Conservation (phyloP, 169 alveolate species). For the Plasmodium vivax region DNA sequence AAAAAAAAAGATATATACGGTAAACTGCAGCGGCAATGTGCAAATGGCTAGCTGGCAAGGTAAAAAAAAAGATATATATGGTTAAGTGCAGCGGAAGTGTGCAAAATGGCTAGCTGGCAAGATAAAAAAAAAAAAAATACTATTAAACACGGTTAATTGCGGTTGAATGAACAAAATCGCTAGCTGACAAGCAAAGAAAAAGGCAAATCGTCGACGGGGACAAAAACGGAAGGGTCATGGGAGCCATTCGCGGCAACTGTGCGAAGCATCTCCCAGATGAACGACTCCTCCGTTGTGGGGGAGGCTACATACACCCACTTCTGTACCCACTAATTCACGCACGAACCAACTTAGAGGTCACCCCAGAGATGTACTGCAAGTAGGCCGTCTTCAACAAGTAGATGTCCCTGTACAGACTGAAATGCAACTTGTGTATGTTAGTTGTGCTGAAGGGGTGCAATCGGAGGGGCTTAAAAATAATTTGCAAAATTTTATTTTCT, state of each 20-base stretch:
- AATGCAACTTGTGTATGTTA: conserved; percentile 46
- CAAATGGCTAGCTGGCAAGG: background rate
- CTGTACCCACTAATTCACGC: background rate
- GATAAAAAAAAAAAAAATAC: background rate
- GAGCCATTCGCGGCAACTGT: background rate
- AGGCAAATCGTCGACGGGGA: background rate
- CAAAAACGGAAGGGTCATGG: background rate
- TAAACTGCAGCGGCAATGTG: background rate
- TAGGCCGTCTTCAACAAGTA: conserved; percentile 50
- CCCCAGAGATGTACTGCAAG: conserved; percentile 15
- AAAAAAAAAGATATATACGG: background rate
- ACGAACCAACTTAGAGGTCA: conserved; percentile 7
- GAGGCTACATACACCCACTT: background rate
- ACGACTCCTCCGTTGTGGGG: background rate
- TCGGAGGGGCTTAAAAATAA: conserved; percentile 57
- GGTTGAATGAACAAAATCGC: background rate
- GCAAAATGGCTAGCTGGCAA: background rate
- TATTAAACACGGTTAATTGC: background rate
- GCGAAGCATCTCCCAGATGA: background rate
- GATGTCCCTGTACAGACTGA: conserved; percentile 44
- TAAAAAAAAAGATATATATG: background rate
- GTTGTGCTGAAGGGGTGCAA: conserved; percentile 71
- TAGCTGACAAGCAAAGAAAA: background rate
- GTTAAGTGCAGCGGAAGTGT: background rate
- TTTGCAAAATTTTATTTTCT: conserved; percentile 61